phyloP scores from a whole-genome alignment of 257 asterid species.

The Catharanthus roseus region DNA sequence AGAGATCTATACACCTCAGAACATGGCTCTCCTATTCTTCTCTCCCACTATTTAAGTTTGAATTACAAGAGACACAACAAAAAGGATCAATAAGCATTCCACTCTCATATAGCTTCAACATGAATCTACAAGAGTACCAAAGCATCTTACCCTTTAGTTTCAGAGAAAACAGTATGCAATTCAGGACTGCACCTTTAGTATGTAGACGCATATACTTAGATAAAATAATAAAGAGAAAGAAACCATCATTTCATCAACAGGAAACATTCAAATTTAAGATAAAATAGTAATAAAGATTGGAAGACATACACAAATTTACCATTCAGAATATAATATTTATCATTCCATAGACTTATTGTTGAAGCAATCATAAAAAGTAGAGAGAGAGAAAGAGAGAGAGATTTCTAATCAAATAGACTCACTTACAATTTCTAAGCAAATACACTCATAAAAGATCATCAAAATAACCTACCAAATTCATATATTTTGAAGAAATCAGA shows the following conservation, averaged over 20 bases:
- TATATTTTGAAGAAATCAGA: no score
- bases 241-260: background rate
- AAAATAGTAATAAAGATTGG: background rate
- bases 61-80: background rate
- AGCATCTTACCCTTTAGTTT: background rate
- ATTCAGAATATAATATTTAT: no score
- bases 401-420: no score
- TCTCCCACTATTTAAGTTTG: background rate
- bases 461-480: no score
- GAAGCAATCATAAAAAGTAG: no score
- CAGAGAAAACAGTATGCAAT: background rate
- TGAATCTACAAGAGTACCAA: background rate
- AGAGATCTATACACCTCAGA: background rate
- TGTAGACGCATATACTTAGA: no score
- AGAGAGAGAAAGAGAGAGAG: no score
- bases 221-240: background rate
- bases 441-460: no score
- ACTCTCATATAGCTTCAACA: no score
- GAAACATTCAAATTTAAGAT: no score
- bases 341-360: no score
- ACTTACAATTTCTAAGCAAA: no score
- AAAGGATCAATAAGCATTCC: background rate
- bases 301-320: background rate
- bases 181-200: background rate
- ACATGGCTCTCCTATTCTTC: background rate